A percentile compares a stretch with the other conserved stretches of the same genome.
Conservation (phyloP, 192 early-diverging fungal species). For the Pilobolus umbonatus region DNA sequence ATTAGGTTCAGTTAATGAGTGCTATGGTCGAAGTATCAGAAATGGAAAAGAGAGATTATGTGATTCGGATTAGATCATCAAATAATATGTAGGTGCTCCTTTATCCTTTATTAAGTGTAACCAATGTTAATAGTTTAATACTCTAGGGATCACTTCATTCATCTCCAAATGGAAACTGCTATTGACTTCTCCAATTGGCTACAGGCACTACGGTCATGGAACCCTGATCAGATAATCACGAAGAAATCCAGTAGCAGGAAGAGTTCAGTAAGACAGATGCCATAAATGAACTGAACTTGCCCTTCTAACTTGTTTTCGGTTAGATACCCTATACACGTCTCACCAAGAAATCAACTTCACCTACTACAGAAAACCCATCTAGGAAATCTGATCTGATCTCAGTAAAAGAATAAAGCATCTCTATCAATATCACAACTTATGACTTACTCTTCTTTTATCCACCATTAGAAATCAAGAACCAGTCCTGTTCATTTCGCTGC, state of each 20-base stretch:
- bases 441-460: too few species aligned
- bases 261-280: neutral
- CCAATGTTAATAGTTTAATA: neutral
- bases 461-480: neutral
- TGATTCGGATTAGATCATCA: conserved; percentile 6
- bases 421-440: neutral
- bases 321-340: conserved; percentile 6
- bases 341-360: conserved; percentile 11
- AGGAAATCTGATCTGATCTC: neutral
- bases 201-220: conserved; percentile 15
- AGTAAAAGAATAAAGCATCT: neutral
- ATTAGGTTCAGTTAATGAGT: conserved; percentile 7
- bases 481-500: neutral
- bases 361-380: neutral
- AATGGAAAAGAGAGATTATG: conserved; percentile 17
- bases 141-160: too few species aligned
- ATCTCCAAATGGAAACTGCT: conserved; percentile 10
- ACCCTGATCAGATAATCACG: neutral
- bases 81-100: conserved; percentile 9
- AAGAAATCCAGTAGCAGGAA: neutral
- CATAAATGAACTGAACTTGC: too few species aligned
- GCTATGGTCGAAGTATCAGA: conserved; percentile 3
- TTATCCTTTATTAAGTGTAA: neutral
- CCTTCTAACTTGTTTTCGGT: neutral
- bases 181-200: conserved; percentile 16